phyloP scores from a whole-genome alignment of 768 basidiomycete genomes.

The Rhodotorula paludigena region DNA sequence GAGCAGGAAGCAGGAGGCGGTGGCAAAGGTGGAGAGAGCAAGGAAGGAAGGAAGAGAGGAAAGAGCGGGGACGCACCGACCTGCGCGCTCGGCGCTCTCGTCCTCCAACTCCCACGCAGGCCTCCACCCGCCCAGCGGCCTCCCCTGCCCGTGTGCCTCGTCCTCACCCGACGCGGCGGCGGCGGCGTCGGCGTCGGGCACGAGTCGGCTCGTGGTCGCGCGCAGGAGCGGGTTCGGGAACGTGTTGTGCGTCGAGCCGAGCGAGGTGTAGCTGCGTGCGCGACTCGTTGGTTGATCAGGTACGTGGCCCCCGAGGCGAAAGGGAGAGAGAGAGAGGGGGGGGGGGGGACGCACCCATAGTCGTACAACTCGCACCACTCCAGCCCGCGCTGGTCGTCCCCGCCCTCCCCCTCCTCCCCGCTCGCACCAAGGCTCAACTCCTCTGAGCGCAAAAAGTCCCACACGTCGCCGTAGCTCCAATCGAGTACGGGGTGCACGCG shows the following conservation, averaged over 20 bases:
- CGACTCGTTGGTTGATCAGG: background rate
- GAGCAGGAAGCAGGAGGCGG: background rate
- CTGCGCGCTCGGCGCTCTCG: slow-evolving; percentile 8
- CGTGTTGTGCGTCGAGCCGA: slow-evolving; percentile 92
- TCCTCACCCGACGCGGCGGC: no score
- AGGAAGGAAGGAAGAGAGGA: background rate
- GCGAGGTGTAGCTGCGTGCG: slow-evolving; percentile 77
- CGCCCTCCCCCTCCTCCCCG: slow-evolving; percentile 46
- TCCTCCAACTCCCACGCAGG: slow-evolving; percentile 19
- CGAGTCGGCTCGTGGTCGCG: background rate
- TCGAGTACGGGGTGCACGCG: slow-evolving; percentile 93
- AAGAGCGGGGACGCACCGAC: background rate
- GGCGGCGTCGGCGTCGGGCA: background rate
- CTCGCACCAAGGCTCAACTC: slow-evolving; percentile 26
- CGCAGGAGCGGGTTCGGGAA: slow-evolving; percentile 80
- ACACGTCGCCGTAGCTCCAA: slow-evolving; percentile 86
- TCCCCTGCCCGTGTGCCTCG: background rate
- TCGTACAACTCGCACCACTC: slow-evolving; percentile 89
- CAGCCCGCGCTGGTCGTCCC: slow-evolving; percentile 51
- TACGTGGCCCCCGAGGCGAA: background rate
- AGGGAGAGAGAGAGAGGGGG: no score
- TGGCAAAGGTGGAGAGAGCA: background rate
- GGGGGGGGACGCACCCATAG: slow-evolving; percentile 68
- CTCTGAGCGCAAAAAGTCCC: slow-evolving; percentile 66
- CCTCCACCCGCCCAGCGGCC: slow-evolving; percentile 9